Evolutionary conservation across 495 filamentous ascomycete genomes (phyloP), one percentile per base, ranked within the genome.

Genomic region (Penicillium waksmanii): DNA sequence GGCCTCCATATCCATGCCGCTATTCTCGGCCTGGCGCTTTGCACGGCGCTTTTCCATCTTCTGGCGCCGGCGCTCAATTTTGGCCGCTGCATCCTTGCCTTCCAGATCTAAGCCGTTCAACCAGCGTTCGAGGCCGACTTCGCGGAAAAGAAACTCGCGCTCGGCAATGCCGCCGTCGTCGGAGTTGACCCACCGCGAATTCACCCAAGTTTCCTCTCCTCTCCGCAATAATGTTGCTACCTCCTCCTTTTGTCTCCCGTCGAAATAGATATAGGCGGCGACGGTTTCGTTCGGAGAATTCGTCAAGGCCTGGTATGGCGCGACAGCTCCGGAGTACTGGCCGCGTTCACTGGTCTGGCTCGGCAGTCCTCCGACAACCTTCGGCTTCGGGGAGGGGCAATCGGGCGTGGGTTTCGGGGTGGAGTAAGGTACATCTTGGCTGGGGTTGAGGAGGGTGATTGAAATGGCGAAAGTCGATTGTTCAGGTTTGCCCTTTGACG

Each of bases 121-220:
- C 91, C 96, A 97, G 57, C 92, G 80, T 76, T 99, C 95, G 23
- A 99, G 77, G 0, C 96, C 95, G 49, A 99, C 95, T 72, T 99
- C 95, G 47, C 95, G 91, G 75, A 99, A 99, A 54, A 98, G 77
- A 65, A 99, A 99, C 67, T 99, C 95, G 57, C 94, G 85, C 78
- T 99, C 95, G 48, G 95, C 95, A 31, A 99, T 86, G 13, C 93
- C 93, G 23, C 93, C 93, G 21, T 93, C 93, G 75, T 98, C 94
- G 2, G 89, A 89, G 11, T 90, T 92, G 58, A 99, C 95, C 95
- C 95, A 99, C 69, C 95, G 81, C 10, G 93, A 97, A 64, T 97
- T 97, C 23, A 99, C 96, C 95, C 95, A 99, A 0, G 95, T 99
- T 74, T 99, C 95, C 62, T 97, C 95, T 43, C 96, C 96, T 18